Percentiles rank a stretch among this genome's conserved stretches.
Conservation (phyloP, 106 monocot genomes). For the Narthecium ossifragum region DNA sequence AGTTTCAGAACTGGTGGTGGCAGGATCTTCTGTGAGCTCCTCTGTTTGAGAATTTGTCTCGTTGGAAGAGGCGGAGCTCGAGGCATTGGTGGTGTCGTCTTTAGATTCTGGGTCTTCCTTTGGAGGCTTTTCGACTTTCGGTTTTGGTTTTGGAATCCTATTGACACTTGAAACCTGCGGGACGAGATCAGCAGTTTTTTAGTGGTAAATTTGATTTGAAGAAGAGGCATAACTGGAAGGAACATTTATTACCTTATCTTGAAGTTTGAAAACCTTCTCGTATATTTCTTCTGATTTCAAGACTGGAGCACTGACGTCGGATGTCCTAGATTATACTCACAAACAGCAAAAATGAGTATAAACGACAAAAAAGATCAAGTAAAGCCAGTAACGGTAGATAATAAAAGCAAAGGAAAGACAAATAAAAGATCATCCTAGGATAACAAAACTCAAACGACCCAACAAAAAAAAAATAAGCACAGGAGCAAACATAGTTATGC, state of each 20-base stretch:
- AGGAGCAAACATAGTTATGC: neutral
- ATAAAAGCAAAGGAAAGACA: neutral
- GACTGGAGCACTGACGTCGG: conserved; percentile 32
- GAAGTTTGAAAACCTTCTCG: conserved; percentile 48
- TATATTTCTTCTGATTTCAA: conserved; percentile 82
- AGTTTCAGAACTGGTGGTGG: conserved; percentile 13
- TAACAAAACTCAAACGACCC: neutral
- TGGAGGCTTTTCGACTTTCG: conserved; percentile 73
- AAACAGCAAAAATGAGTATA: neutral
- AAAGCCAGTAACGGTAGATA: neutral
- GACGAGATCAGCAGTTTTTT: too few relatives aligned
- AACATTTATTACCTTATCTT: conserved; percentile 52
- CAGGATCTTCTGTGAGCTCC: conserved; percentile 16
- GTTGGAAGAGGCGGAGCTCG: conserved; percentile 12
- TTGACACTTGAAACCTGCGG: conserved; percentile 72
- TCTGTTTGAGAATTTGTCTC: conserved; percentile 24
- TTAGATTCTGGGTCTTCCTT: conserved; percentile 36
- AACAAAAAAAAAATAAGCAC: neutral
- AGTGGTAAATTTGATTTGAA: neutral
- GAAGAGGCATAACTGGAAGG: neutral
- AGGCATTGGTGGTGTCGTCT: conserved; percentile 22
- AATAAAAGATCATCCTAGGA: neutral
- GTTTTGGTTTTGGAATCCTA: conserved; percentile 92
- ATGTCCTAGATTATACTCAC: conserved; percentile 29
- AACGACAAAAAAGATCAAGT: neutral